A percentile compares a stretch with the other conserved stretches of the same genome.
phyloP scores from a whole-genome alignment of 164 flowering plant species.

The Aristolochia fimbriata region DNA sequence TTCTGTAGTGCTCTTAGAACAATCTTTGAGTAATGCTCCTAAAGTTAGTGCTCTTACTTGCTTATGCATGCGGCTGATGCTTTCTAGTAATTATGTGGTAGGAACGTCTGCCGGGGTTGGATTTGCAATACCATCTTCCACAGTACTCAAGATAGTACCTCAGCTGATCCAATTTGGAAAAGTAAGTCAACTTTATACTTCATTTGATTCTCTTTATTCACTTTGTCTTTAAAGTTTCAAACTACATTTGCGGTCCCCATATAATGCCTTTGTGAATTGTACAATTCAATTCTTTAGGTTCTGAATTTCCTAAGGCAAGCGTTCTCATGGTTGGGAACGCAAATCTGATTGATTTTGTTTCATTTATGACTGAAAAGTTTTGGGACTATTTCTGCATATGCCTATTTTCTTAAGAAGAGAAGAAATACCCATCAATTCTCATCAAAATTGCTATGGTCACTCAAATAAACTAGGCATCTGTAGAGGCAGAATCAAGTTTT shows the following conservation, averaged over 20 bases:
- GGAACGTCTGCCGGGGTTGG: slow-evolving; percentile 98
- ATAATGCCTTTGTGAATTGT: neutral
- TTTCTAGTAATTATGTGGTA: slow-evolving; percentile 12
- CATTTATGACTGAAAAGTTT: neutral
- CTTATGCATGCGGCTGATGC: neutral
- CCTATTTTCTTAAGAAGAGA: neutral
- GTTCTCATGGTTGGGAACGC: neutral
- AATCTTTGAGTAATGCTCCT: neutral
- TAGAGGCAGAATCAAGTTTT: neutral
- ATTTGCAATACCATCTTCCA: slow-evolving; percentile 89
- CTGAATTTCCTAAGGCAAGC: neutral
- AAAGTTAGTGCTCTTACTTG: neutral
- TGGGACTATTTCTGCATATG: neutral
- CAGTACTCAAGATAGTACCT: slow-evolving; percentile 71
- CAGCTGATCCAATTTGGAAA: slow-evolving; percentile 83
- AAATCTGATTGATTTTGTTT: neutral
- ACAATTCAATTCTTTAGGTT: neutral
- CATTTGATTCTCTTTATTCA: slow-evolving; percentile 1
- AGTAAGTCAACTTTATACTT: slow-evolving; percentile 23
- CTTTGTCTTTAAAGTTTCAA: neutral
- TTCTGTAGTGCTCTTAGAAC: slow-evolving; percentile 7
- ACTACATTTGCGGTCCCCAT: neutral
- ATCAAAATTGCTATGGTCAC: neutral
- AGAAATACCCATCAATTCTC: neutral
- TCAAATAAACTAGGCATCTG: neutral